Percentiles rank a stretch among this genome's conserved stretches.
phyloP scores from a whole-genome alignment of 2,329 filamentous ascomycete genomes.

The Diplocarpon rosae region DNA sequence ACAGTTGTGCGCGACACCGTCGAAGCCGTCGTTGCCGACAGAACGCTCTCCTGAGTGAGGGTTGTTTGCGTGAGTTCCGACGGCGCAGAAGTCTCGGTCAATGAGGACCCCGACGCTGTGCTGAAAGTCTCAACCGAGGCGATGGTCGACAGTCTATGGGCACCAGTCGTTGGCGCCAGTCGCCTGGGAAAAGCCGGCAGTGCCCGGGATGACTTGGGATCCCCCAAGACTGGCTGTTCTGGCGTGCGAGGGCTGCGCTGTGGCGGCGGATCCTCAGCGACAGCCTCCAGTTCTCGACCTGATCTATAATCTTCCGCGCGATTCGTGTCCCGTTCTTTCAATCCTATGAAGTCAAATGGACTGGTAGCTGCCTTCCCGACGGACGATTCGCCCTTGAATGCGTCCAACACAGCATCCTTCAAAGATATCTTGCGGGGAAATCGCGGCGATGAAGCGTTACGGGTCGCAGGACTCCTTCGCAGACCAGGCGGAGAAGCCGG shows the following conservation, averaged over 20 bases:
- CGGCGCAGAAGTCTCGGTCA: slow-evolving; percentile 10
- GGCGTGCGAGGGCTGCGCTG: slow-evolving; percentile 6
- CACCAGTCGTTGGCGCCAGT: slow-evolving; percentile 16
- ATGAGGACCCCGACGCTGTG: slow-evolving; percentile 9
- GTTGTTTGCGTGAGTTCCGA: slow-evolving; percentile 29
- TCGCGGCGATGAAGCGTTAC: slow-evolving; percentile 40
- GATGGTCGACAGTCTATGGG: slow-evolving; percentile 25
- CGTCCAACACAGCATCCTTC: slow-evolving; percentile 48
- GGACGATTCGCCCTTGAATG: slow-evolving; percentile 50
- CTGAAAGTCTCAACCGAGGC: slow-evolving; percentile 23
- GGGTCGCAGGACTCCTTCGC: slow-evolving; percentile 45
- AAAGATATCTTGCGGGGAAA: slow-evolving; percentile 38
- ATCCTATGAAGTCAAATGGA: slow-evolving; percentile 18
- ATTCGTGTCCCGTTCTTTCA: slow-evolving; percentile 17
- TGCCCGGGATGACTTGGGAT: slow-evolving; percentile 9
- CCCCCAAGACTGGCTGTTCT: slow-evolving; percentile 9
- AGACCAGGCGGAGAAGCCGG: slow-evolving; percentile 30
- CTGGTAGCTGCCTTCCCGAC: slow-evolving; percentile 16
- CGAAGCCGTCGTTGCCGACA: slow-evolving; percentile 15
- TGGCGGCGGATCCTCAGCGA: slow-evolving; percentile 7
- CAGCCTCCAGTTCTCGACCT: slow-evolving; percentile 5
- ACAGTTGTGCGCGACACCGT: slow-evolving; percentile 16
- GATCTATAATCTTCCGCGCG: slow-evolving; percentile 6
- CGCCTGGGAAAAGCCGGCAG: slow-evolving; percentile 11
- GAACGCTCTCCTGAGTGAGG: slow-evolving; percentile 31